Percentiles rank a stretch among this genome's conserved stretches.
Evolutionary conservation across 2,329 filamentous ascomycete genomes (phyloP).

Genomic region (Paecilomyces dactylethromorphus): DNA sequence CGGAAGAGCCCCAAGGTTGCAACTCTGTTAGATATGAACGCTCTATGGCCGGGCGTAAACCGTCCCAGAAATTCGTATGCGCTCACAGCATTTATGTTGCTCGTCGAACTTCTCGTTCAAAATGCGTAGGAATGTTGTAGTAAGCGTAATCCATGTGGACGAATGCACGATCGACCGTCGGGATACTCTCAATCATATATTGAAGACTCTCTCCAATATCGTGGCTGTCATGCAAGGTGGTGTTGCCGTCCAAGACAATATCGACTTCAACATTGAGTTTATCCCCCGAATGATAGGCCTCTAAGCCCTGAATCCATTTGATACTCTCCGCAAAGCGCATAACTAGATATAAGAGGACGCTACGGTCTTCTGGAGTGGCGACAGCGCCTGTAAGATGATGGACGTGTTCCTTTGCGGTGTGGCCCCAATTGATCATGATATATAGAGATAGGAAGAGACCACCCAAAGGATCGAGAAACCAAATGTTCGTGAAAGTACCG

Average conservation of each 20-base stretch:
- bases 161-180: constrained; percentile 39
- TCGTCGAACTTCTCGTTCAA: constrained; percentile 13
- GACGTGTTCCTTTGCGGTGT: constrained; percentile 57
- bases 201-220: constrained; percentile 56
- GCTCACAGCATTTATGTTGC: background rate
- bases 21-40: too few relatives aligned
- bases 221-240: constrained; percentile 51
- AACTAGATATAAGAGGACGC: constrained; percentile 79
- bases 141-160: constrained; percentile 45
- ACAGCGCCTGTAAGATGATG: constrained; percentile 56
- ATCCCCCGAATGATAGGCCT: constrained; percentile 57
- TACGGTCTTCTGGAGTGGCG: constrained; percentile 58
- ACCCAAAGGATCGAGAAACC: constrained; percentile 57
- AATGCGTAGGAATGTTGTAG: constrained; percentile 38
- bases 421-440: constrained; percentile 56
- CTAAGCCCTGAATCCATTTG: constrained; percentile 56
- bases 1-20: background rate
- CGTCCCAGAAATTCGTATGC: background rate
- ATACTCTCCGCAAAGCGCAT: constrained; percentile 91
- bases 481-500: constrained; percentile 34
- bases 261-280: constrained; percentile 59
- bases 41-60: background rate
- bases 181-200: constrained; percentile 52
- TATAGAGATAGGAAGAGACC: constrained; percentile 56
- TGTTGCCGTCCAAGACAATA: constrained; percentile 52